Base-by-base conservation (phyloP, 2,329 filamentous ascomycete genomes). In the Epichloe hybrida region DNA sequence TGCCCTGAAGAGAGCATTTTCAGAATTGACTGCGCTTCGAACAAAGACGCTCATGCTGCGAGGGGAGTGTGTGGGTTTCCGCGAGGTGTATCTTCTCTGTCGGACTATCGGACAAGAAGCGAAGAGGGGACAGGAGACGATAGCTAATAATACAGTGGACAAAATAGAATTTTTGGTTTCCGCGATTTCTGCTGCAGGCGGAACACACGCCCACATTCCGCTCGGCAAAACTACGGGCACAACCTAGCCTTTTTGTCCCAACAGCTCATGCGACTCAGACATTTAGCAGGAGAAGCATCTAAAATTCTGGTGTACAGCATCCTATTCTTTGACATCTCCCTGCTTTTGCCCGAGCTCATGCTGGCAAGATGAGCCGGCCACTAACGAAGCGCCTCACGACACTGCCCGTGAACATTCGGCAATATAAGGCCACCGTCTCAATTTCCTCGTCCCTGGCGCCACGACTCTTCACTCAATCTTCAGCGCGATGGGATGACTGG, bases 21-120 rank as follows among this genome's bases (percentile, higher is more conserved):
- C 65, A 57, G 71, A 64, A 56, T 66, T 65, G 42, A 57, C 59
- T 50, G 62, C 69, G 67, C 68, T 72, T 69, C 62, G 69, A 58
- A 68, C 64, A 52, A 75, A 59, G 52, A 70, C 68, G 59, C 68
- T 71, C 75, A 77, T 77, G 47, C 61, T 71, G 60, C 54, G 45
- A 51, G 54, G 55, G 57, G 55, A 53, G 55, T 50, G 54, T 52
- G 55, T 57, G 52, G 41, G 45, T 55, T 49, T 60, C 62, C 61
- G 58, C 58, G 62, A 58, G 57, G 55, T 56, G 56, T 52, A 54
- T 58, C 58, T 57, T 56, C 58, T 55, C 55, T 54, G 2, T 17
- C 17, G 17, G 17, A 17, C 17, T 1, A 53, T 58, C 43, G 56
- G 56, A 56, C 51, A 53, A 54, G 56, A 52, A 53, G 55, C 57